Evolutionary conservation across 441 rosid genomes (phyloP).

Genomic region (Erodium trifolium): DNA sequence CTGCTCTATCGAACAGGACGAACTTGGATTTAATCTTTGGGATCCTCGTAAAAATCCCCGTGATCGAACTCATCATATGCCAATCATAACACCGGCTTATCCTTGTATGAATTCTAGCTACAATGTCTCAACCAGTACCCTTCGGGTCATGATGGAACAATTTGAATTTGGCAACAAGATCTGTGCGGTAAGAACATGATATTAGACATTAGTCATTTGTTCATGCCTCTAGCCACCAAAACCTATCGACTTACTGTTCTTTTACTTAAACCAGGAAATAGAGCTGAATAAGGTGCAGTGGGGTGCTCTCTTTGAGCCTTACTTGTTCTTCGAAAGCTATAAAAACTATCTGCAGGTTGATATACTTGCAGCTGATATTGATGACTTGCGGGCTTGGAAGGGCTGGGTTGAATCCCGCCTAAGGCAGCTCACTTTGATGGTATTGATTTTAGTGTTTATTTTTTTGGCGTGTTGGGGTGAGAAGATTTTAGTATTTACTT

Average conservation of each 20-base stretch:
- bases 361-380: slow-evolving; percentile 42
- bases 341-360: slow-evolving; percentile 62
- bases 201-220: neutral
- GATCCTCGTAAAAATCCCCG: slow-evolving; percentile 61
- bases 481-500: neutral
- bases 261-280: slow-evolving; percentile 37
- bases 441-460: slow-evolving; percentile 19
- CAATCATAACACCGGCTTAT: slow-evolving; percentile 66
- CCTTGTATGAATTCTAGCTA: slow-evolving; percentile 82
- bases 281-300: slow-evolving; percentile 51
- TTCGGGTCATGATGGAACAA: slow-evolving; percentile 59
- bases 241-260: neutral
- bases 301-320: slow-evolving; percentile 51
- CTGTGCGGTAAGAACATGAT: slow-evolving; percentile 38
- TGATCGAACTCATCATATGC: slow-evolving; percentile 57
- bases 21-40: slow-evolving; percentile 72
- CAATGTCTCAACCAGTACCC: slow-evolving; percentile 60
- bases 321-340: slow-evolving; percentile 57
- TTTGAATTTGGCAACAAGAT: slow-evolving; percentile 50
- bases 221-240: neutral
- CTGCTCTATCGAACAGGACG: slow-evolving; percentile 81
- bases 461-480: neutral
- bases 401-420: slow-evolving; percentile 79
- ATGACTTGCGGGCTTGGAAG: slow-evolving; percentile 62
- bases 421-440: slow-evolving; percentile 59